These are phyloP conservation scores for Kurtzmaniella quercitrusa DNA, from an alignment of 1,139 yeast genomes.

Conservation along the genomic window DNA sequence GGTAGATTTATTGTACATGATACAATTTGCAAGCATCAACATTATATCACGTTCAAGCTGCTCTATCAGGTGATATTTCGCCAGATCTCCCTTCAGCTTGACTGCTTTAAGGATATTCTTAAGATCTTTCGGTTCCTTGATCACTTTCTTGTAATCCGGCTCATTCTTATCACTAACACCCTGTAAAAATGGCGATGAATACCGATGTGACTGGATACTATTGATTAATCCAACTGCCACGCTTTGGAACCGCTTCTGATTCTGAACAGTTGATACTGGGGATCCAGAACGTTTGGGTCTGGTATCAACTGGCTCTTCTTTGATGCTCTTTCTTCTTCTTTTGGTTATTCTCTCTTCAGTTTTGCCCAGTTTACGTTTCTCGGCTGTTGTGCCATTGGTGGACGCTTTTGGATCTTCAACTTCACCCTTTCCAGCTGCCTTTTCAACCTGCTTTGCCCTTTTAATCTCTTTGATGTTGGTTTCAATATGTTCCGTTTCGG, in stretches of 20 bases:
- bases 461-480: slow-evolving; percentile 6
- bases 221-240: slow-evolving; percentile 57
- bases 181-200: slow-evolving; percentile 68
- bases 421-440: too few species aligned
- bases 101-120: slow-evolving; percentile 57
- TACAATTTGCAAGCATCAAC: slow-evolving; percentile 79
- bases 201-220: slow-evolving; percentile 66
- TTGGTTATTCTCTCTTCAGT: slow-evolving; percentile 1
- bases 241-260: slow-evolving; percentile 48
- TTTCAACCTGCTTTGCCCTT: slow-evolving; percentile 5
- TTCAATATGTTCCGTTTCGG: too few species aligned
- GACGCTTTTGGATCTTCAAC: background rate
- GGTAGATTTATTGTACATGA: slow-evolving; percentile 71
- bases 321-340: slow-evolving; percentile 4
- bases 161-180: slow-evolving; percentile 69
- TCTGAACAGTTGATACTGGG: slow-evolving; percentile 23
- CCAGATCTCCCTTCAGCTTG: slow-evolving; percentile 39
- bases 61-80: slow-evolving; percentile 49
- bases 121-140: slow-evolving; percentile 64
- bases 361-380: background rate
- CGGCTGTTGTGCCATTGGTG: slow-evolving; percentile 3
- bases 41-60: slow-evolving; percentile 67
- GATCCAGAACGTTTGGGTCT: slow-evolving; percentile 21
- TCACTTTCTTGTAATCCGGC: slow-evolving; percentile 60
- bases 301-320: slow-evolving; percentile 7